A percentile compares a stretch with the other conserved stretches of the same genome.
Evolutionary conservation across 129 eudicot species (phyloP).

Genomic region (Flaveria linearis): DNA sequence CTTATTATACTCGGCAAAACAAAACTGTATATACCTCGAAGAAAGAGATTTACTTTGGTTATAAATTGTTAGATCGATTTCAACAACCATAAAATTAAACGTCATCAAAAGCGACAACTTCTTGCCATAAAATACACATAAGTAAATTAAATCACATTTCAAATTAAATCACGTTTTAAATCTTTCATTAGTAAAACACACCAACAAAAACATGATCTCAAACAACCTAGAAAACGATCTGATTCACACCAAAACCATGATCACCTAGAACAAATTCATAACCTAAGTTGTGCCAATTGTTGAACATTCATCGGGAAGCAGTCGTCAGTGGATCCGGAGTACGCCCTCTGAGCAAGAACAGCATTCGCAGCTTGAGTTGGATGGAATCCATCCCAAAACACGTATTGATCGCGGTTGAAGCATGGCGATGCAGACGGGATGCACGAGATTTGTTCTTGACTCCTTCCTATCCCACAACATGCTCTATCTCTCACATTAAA

Average conservation of each 20-base stretch:
- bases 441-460: constrained; percentile 80
- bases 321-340: constrained; percentile 62
- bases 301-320: constrained; percentile 66
- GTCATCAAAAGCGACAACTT: too few species aligned
- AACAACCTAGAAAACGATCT: not conserved
- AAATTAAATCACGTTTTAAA: too few species aligned
- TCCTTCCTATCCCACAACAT: constrained; percentile 79
- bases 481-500: constrained; percentile 63
- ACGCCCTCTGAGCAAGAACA: constrained; percentile 74
- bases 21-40: too few species aligned
- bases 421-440: constrained; percentile 63
- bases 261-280: constrained; percentile 19
- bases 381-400: constrained; percentile 98
- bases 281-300: constrained; percentile 64
- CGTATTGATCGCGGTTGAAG: constrained; percentile 53
- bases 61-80: too few species aligned
- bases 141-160: too few species aligned
- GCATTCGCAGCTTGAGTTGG: constrained; percentile 79
- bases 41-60: too few species aligned
- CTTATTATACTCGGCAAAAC: too few species aligned
- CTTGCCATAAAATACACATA: too few species aligned
- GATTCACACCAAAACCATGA: constrained; percentile 5
- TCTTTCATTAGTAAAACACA: too few species aligned
- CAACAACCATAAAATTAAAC: too few species aligned
- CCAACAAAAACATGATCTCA: not conserved